Base-by-base conservation (phyloP, 176 grass and related monocot genomes). In the Juncus inflexus region DNA sequence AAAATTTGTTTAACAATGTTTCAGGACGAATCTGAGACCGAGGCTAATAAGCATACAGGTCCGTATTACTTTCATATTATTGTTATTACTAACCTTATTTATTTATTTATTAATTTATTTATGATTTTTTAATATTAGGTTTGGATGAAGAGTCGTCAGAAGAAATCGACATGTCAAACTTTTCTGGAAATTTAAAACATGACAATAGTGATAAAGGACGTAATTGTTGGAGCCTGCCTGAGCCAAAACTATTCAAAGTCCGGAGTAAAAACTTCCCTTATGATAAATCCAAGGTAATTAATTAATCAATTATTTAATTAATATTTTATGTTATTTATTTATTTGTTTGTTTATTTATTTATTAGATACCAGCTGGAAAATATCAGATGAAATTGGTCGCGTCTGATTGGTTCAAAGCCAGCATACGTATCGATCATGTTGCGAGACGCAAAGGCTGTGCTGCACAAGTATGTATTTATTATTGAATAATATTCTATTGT, bases 271-370 rank as follows among this genome's bases (percentile, higher is more conserved):
- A 63, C 49, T 99, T 89, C 79, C 76, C 83, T 11, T 71, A 78
- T 61, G 94, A 99, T 64, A 99, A 99, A 80, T 89, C 94, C 42
- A 99, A 99, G 94, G 94, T 99, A 52, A 63, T 69, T 58, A 45
- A 54, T 45, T 47, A 36, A 61, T 49, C 3, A 7, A 19, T 55
- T 80, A 58, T 43, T 2, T 35, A 58, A 45, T 11, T 81, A 61
- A n/a, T n/a, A n/a, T n/a, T n/a, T n/a, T n/a, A n/a, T n/a, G n/a
- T n/a, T n/a, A n/a, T n/a, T n/a, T n/a, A n/a, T n/a, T n/a, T n/a
- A n/a, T n/a, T n/a, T n/a, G n/a, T 6, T 9, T 54, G 50, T 12
- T 69, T n/a, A 7, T 35, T 15, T 9, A 41, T 19, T 12, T 10
- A 15, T 68, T 78, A 97, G 94, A 73, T 89, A 74, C 73, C 88